phyloP scores from a whole-genome alignment of 2,329 filamentous ascomycete genomes.

The Phyllosticta citriasiana region DNA sequence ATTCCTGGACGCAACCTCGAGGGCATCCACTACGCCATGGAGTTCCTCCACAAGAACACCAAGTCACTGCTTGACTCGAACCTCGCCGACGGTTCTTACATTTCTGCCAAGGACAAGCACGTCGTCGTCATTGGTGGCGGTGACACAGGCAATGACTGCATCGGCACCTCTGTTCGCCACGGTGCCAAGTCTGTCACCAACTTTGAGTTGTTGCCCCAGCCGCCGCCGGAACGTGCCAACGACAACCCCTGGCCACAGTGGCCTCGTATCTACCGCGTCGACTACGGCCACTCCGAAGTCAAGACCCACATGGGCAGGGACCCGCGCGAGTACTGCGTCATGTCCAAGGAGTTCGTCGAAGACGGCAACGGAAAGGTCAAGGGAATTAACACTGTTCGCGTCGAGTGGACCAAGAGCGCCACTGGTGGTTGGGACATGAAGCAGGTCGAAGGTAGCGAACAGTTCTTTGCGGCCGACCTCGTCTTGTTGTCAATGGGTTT shows the following conservation, averaged over 20 bases:
- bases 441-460: slow-evolving; percentile 82
- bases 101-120: slow-evolving; percentile 90
- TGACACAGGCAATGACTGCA: slow-evolving; percentile 96
- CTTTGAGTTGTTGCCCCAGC: slow-evolving; percentile 91
- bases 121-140: slow-evolving; percentile 95
- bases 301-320: slow-evolving; percentile 94
- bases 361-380: slow-evolving; percentile 81
- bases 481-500: slow-evolving; percentile 96
- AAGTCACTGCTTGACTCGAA: slow-evolving; percentile 93
- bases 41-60: slow-evolving; percentile 95
- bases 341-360: slow-evolving; percentile 93
- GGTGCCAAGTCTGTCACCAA: slow-evolving; percentile 94
- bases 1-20: slow-evolving; percentile 81
- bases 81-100: slow-evolving; percentile 73
- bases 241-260: slow-evolving; percentile 99
- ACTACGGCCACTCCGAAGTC: slow-evolving; percentile 93
- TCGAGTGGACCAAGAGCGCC: slow-evolving; percentile 89
- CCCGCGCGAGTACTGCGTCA: slow-evolving; percentile 94
- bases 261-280: slow-evolving; percentile 96
- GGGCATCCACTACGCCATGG: slow-evolving; percentile 93
- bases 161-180: slow-evolving; percentile 90
- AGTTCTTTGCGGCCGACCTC: slow-evolving; percentile 93
- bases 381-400: slow-evolving; percentile 90
- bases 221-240: slow-evolving; percentile 75
- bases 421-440: slow-evolving; percentile 98